Conservation (phyloP, 768 basidiomycete species). For the Boletus rubropictus region DNA sequence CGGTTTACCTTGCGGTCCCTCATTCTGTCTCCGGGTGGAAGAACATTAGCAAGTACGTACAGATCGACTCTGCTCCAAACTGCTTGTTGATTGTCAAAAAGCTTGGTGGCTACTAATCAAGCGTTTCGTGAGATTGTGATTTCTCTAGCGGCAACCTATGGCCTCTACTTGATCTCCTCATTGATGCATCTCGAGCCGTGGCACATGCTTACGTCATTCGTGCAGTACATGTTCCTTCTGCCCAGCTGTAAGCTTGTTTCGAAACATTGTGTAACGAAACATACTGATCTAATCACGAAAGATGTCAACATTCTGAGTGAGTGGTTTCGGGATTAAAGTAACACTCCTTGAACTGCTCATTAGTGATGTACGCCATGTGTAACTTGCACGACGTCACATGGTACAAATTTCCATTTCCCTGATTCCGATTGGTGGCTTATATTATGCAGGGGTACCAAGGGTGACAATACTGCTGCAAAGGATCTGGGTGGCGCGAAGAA, state of each 20-base stretch:
- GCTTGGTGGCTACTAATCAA: conserved; percentile 56
- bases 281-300: conserved; percentile 21
- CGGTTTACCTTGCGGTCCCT: conserved; percentile 79
- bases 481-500: conserved; percentile 91
- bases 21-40: conserved; percentile 73
- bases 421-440: conserved; percentile 2
- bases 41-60: conserved; percentile 58
- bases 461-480: conserved; percentile 82
- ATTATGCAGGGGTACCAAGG: conserved; percentile 72
- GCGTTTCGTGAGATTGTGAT: conserved; percentile 82
- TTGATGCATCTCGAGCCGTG: conserved; percentile 91
- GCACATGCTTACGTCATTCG: conserved; percentile 94
- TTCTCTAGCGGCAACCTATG: conserved; percentile 70
- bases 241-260: conserved; percentile 52
- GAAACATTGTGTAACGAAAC: background rate
- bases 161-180: conserved; percentile 80
- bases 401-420: conserved; percentile 19
- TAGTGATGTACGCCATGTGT: conserved; percentile 93
- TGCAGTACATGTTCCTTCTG: conserved; percentile 87
- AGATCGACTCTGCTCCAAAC: background rate
- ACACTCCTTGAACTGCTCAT: background rate
- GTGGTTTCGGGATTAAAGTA: conserved; percentile 12
- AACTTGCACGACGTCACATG: conserved; percentile 85
- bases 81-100: conserved; percentile 30
- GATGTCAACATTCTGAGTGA: conserved; percentile 76